Base-by-base conservation (phyloP, 257 asterid genomes). In the Nicotiana otophora region DNA sequence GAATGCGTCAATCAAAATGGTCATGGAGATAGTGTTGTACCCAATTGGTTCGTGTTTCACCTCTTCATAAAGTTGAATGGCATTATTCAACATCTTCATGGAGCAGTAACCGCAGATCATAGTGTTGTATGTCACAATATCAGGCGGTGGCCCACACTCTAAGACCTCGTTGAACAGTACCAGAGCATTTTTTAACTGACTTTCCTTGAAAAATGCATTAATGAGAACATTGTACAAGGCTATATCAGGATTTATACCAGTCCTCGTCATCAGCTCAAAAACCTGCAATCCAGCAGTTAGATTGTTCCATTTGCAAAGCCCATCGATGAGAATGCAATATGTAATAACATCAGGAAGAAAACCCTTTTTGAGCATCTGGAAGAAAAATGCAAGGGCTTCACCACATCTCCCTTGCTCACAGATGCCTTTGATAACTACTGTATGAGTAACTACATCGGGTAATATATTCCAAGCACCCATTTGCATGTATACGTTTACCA, bases 401-500 rank as follows among this genome's bases (percentile, higher is more conserved):
- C 14, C 26, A 36, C 69, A 69, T 81, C 74, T 82, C 67, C 85
- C 88, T 36, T 68, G 72, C 34, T 84, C 85, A 48, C 83, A 77
- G 62, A 85, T 81, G 76, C 86, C 83, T 81, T 84, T 82, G 77
- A 83, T 81, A 64, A 89, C 53, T 39, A 63, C 8, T 4, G 92
- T 85, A 34, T 84, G 82, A 77, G 92, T 85, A 60, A 84, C 86
- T 65, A 84, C 28, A 85, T 89, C 90, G 4, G 92, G 90, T 19
- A 39, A 31, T 84, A 85, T 78, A 62, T 83, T 82, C 9, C 82
- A 82, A 31, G 54, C 48, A 46, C 58, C 54, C 88, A 89, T 89
- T 63, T 77, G 86, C 8, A 46, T 82, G 34, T 85, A 87, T 64
- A 89, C 51, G 16, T 81, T 77, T 68, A 81, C 83, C 15, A 74